These are phyloP conservation scores for Lathyrus oleraceus DNA, from an alignment of 306 rosid species.

Conservation along the genomic window DNA sequence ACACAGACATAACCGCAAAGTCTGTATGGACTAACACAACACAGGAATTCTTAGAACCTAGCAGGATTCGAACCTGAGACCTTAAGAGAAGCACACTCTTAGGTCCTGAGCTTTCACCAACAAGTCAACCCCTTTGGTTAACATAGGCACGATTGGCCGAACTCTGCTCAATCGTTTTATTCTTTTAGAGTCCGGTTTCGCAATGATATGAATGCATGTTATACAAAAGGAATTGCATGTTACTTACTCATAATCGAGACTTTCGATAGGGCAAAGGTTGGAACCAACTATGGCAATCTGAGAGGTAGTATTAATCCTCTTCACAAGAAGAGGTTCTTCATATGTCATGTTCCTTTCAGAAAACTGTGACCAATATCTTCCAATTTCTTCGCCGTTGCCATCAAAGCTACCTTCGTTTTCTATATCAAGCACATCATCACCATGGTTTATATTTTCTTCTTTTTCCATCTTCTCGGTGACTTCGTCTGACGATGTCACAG, in stretches of 20 bases:
- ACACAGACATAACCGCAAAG: not conserved
- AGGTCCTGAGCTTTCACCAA: too few species aligned
- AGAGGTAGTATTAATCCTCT: conserved; percentile 73
- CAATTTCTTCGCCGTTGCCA: conserved; percentile 40
- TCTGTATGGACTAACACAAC: too few species aligned
- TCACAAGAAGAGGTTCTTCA: conserved; percentile 47
- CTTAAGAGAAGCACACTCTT: too few species aligned
- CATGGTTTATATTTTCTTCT: conserved; percentile 26
- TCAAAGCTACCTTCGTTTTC: conserved; percentile 48
- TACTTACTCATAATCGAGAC: conserved; percentile 90
- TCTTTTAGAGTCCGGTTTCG: not conserved
- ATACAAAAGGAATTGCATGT: not conserved
- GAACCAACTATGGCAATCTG: conserved; percentile 93
- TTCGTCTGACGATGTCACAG: conserved; percentile 1
- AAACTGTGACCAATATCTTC: conserved; percentile 41
- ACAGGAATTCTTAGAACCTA: too few species aligned
- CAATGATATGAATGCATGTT: not conserved
- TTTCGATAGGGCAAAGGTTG: conserved; percentile 80
- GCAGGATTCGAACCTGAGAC: too few species aligned
- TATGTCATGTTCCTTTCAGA: conserved; percentile 42
- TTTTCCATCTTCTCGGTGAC: conserved; percentile 38
- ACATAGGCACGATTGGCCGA: not conserved
- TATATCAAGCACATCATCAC: conserved; percentile 39
- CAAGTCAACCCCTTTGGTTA: too few species aligned
- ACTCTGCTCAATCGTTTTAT: not conserved